Base-by-base conservation (phyloP, 805 yeast species). In the Myxozyma geophila region DNA sequence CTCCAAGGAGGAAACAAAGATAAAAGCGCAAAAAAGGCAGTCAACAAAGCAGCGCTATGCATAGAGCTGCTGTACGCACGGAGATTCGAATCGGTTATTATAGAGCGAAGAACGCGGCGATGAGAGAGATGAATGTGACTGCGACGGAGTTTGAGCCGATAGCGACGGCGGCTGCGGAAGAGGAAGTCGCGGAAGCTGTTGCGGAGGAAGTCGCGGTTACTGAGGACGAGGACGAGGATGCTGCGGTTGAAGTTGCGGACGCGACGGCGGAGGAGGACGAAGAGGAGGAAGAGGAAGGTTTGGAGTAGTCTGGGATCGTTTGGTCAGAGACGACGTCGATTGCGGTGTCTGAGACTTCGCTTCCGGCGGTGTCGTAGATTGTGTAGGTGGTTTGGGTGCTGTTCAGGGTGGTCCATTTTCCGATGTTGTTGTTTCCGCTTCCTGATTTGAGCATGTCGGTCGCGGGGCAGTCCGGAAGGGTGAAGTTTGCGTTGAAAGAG, bases 401-500 rank as follows among this genome's bases (percentile, higher is more conserved):
- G 59, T 69, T 62, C 12, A 76, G 60, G 39, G 66, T 59, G 52
- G 73, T 69, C 56, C 77, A 70, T 63, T 72, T 65, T 36, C 80
- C 80, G 28, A 76, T 60, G 63, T 78, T 77, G 46, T 62, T 62
- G 73, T 76, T 76, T 4, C 79, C 80, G 28, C 76, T 75, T 21
- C 80, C 80, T 39, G 72, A 70, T 60, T 69, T 62, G 58, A 78
- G 69, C 65, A 78, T 65, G 46, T 70, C 71, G 43, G 64, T 46
- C 15, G 71, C 80, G 13, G 81, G 81, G 67, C 79, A 75, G 21
- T 70, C 70, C 19, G 81, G 81, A 21, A 78, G 70, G 13, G 67
- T 60, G 62, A 72, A 67, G 58, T 68, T 65, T 44, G 74, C 71
- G 65, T 76, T 70, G 69, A 76, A 76, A 17, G 54, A 51, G 21